Base-by-base conservation (phyloP, 2,329 filamentous ascomycete species). In the Stagonosporopsis cucurbitacearum region DNA sequence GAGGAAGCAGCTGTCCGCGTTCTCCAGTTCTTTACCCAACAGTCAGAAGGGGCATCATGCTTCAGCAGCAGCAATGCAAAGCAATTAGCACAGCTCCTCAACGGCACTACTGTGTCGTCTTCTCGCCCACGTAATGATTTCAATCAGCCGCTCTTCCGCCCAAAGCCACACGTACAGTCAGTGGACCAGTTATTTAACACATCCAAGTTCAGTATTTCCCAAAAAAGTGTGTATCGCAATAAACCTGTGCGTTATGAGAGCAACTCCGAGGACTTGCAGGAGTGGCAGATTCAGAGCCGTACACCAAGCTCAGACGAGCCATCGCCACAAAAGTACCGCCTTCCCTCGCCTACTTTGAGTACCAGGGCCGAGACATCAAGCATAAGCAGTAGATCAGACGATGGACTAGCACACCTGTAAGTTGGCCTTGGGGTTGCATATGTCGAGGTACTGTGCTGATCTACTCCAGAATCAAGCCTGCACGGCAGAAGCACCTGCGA, bases 241-340 rank as follows among this genome's bases (percentile, higher is more conserved):
- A 56, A 51, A 26, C 4, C 8, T n/a, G 23, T 39, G 5, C 35
- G 15, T 19, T 30, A 50, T 43, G 37, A 28, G 19, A 51, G 36
- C 30, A 39, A 23, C 6, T 56, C 47, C 9, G 48, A 56, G 15
- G 37, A 44, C 3, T 50, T 36, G 8, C 8, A 15, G 6, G 30
- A 47, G 23, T 56, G 53, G 53, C 42, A 42, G 32, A 41, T n/a
- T 5, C 43, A 47, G 30, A 56, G 53, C 42, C 28, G 30, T n/a
- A 51, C 53, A 15, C 47, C 53, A 12, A 56, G 53, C 37, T 56
- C 47, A 25, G 53, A 50, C n/a, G 47, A 47, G 12, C 26, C 36
- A 23, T 56, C 52, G n/a, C 26, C 40, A 22, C 45, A 11, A 13
- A 44, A 44, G 33, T 9, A 6, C 15, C 20, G 19, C 19, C 6